Base-by-base conservation (phyloP, 2,329 filamentous ascomycete species). In the Colletotrichum sp. region DNA sequence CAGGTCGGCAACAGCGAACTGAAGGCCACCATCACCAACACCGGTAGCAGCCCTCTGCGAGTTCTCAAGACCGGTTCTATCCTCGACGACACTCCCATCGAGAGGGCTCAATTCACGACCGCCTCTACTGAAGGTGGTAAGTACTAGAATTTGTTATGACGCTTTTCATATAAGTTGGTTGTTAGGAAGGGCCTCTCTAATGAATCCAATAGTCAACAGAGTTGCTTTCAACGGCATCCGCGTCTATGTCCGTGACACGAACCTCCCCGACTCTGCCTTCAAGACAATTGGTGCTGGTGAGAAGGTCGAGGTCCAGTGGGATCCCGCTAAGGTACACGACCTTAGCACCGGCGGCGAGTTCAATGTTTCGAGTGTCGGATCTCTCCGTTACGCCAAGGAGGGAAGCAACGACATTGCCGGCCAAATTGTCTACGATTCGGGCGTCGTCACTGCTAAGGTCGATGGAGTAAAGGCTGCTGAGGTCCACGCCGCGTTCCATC, bases 391-490 rank as follows among this genome's bases (percentile, higher is more conserved):
- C 71, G 89, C 91, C 18, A 85, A 85, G 36, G 83, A 83, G 49
- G 84, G 86, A 79, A 87, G 86, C 60, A 90, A 86, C 65, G 83
- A 87, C 57, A 86, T 93, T 59, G 83, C 86, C 8, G 90, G 88
- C 34, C 85, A 86, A 57, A 80, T 92, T 12, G 80, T 86, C 16
- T 93, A 89, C 83, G 83, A 86, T 55, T 90, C 89, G 78, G 92
- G 93, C 83, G 85, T 87, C 60, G 82, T 93, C 62, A 86, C 85
- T 59, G 86, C 92, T 68, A 82, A 86, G 18, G 85, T 93, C 36
- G 88, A 93, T 78, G 91, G 88, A 30, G 83, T 82, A 15, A 80
- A 88, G 62, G 91, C 91, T 12, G 85, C 86, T 39, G 83, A 86
- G 34, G 85, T 87, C n/a, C 84, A 86, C 78, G 85, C 86, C n/a